Base-by-base conservation (phyloP, 305 asterid genomes). In the Andrographis paniculata region DNA sequence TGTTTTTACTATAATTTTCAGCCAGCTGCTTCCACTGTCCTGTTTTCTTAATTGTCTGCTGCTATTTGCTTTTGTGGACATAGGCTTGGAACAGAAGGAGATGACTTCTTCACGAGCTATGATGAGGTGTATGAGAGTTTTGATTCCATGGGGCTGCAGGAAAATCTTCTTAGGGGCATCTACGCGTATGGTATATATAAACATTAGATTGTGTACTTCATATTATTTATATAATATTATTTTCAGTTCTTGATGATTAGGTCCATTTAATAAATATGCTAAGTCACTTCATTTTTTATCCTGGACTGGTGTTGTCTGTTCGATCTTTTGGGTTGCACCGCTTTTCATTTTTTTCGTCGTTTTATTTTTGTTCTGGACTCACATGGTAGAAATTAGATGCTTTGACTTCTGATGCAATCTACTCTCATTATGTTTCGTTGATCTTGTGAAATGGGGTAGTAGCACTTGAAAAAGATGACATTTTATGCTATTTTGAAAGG, bases 121-220 rank as follows among this genome's bases (percentile, higher is more conserved):
- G 94, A 87, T 68, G 95, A 87, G 58, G 97, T 87, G 17, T 71
- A 75, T 4, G 95, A 88, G 19, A 88, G 89, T 64, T 88, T 88
- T 67, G 97, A 87, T 69, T 63, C 86, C 20, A 87, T 87, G 97
- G 91, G 91, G 44, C 65, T 87, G 78, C 95, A 81, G 69, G 97
- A 87, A 66, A 84, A 87, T 64, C 95, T 87, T 63, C 87, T 87
- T 1, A 84, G 97, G 69, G 97, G 97, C 67, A 84, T 87, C 57
- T 87, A 87, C 54, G 97, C 97, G 43, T 87, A 84, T 59, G 95
- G 95, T 87, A 84, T 14, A 28, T 28, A 2, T 7, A 15, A 39
- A 17, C 42, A 15, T 14, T 33, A 8, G 53, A 6, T 24, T 36
- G 42, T 14, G 31, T 18, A 15, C 17, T 11, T 13, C 1, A 22